Evolutionary conservation across 805 yeast genomes (phyloP).

Genomic region (Sugiyamaella smithiae): DNA sequence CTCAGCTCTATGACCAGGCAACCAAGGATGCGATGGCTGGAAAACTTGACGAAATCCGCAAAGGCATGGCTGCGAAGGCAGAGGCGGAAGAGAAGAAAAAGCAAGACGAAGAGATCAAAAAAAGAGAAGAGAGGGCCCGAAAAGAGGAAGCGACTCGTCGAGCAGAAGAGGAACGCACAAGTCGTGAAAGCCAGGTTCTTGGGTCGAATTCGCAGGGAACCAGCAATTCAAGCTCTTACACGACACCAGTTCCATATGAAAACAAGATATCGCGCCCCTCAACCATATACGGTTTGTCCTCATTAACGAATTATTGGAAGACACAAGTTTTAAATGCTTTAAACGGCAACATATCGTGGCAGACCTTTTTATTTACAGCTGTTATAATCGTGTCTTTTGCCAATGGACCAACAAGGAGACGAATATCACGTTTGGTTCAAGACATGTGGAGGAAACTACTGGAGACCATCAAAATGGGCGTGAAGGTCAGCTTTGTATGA

Average conservation of each 20-base stretch:
- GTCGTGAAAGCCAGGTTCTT: background rate
- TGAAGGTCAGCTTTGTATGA: constrained; percentile 27
- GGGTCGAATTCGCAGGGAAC: background rate
- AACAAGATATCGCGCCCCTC: too few species aligned
- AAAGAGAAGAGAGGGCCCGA: background rate
- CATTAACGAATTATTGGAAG: too few species aligned
- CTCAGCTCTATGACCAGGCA: constrained; percentile 2
- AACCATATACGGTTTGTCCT: too few species aligned
- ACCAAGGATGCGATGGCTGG: constrained; percentile 7
- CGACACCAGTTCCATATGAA: background rate
- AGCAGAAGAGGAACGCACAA: background rate
- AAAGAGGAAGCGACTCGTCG: background rate
- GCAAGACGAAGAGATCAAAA: constrained; percentile 8
- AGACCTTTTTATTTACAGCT: constrained; percentile 13
- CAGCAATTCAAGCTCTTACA: background rate
- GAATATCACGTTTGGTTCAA: constrained; percentile 9
- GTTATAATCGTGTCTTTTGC: constrained; percentile 18
- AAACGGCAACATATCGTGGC: too few species aligned
- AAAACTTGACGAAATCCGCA: constrained; percentile 6
- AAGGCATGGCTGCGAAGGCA: constrained; percentile 7
- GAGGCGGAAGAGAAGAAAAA: constrained; percentile 12
- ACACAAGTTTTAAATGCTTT: too few species aligned
- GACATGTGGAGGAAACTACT: constrained; percentile 18
- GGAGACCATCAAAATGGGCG: constrained; percentile 24
- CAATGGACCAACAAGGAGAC: constrained; percentile 9